These are phyloP conservation scores for Kodamaea laetipori DNA, from an alignment of 805 yeast species.

Conservation along the genomic window DNA sequence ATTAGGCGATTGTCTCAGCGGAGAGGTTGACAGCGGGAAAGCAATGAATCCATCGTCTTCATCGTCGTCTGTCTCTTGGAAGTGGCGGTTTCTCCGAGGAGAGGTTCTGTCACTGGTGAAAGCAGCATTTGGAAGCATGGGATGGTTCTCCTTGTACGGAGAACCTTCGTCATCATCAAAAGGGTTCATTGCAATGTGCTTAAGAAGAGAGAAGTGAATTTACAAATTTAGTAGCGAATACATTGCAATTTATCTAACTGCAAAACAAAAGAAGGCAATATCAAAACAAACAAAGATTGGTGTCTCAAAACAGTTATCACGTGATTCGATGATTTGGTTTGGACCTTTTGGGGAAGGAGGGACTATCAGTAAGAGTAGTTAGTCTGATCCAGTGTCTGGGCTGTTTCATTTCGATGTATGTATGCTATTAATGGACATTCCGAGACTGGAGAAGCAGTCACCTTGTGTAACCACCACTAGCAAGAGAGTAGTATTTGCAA, in stretches of 20 bases:
- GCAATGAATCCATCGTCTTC: slow-evolving; percentile 26
- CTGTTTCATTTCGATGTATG: too few species aligned
- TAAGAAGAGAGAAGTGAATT: not conserved
- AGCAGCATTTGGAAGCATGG: slow-evolving; percentile 40
- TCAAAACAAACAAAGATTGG: slow-evolving; percentile 1
- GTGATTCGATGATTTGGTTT: not conserved
- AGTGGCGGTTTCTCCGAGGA: slow-evolving; percentile 37
- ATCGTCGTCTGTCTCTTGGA: slow-evolving; percentile 24
- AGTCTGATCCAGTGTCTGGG: too few species aligned
- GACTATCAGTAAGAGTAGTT: not conserved
- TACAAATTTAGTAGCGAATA: not conserved
- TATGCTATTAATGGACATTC: too few species aligned
- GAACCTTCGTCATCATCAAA: slow-evolving; percentile 33
- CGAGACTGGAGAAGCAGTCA: too few species aligned
- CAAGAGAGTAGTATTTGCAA: too few species aligned
- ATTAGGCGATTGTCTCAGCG: slow-evolving; percentile 45
- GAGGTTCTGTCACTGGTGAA: slow-evolving; percentile 41
- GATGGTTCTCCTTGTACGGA: slow-evolving; percentile 38
- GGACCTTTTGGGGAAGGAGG: not conserved
- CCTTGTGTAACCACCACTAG: too few species aligned
- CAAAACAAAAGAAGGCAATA: not conserved
- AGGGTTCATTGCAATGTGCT: slow-evolving; percentile 23
- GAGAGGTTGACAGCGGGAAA: slow-evolving; percentile 32
- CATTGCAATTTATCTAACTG: too few species aligned
- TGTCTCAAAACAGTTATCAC: not conserved